Evolutionary conservation across 768 basidiomycete genomes (phyloP).

Genomic region (Cubamyces lactineus): DNA sequence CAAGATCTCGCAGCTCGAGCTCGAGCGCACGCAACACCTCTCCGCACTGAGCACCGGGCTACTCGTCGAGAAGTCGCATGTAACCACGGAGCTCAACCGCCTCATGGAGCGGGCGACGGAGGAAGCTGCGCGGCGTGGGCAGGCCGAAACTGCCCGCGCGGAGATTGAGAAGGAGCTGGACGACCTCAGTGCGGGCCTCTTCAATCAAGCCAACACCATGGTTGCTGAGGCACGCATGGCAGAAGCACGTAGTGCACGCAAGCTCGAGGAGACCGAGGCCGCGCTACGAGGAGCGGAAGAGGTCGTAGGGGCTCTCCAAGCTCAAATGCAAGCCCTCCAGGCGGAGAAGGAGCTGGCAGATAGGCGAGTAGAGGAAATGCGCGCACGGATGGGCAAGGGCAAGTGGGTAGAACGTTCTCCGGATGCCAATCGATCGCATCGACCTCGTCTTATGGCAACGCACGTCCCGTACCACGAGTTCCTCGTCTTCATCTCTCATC

Average conservation of each 20-base stretch:
- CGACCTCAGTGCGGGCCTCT: conserved; percentile 88
- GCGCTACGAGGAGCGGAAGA: conserved; percentile 86
- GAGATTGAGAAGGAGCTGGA: conserved; percentile 95
- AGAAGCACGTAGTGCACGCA: conserved; percentile 69
- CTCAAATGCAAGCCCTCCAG: conserved; percentile 77
- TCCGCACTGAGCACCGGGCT: conserved; percentile 89
- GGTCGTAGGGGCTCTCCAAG: conserved; percentile 81
- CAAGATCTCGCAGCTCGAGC: conserved; percentile 78
- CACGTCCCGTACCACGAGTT: conserved; percentile 85
- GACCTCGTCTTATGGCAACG: conserved; percentile 57
- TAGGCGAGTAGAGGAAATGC: conserved; percentile 51
- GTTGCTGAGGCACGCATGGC: conserved; percentile 88
- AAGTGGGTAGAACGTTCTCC: conserved; percentile 60
- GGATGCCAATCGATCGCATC: conserved; percentile 29
- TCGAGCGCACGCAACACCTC: conserved; percentile 85
- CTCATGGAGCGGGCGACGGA: conserved; percentile 96
- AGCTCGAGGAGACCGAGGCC: conserved; percentile 74
- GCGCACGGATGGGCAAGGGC: conserved; percentile 62
- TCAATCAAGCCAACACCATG: conserved; percentile 95
- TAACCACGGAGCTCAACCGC: conserved; percentile 88
- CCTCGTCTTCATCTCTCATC: conserved; percentile 71
- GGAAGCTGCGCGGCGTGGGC: conserved; percentile 88
- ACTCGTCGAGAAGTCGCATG: conserved; percentile 88
- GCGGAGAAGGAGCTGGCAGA: conserved; percentile 68
- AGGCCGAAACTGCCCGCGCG: conserved; percentile 80